Percentiles rank a stretch among this genome's conserved stretches.
These are phyloP conservation scores for Coleophoma eucalyptorum DNA, from an alignment of 2,329 filamentous ascomycete species.

Conservation along the genomic window DNA sequence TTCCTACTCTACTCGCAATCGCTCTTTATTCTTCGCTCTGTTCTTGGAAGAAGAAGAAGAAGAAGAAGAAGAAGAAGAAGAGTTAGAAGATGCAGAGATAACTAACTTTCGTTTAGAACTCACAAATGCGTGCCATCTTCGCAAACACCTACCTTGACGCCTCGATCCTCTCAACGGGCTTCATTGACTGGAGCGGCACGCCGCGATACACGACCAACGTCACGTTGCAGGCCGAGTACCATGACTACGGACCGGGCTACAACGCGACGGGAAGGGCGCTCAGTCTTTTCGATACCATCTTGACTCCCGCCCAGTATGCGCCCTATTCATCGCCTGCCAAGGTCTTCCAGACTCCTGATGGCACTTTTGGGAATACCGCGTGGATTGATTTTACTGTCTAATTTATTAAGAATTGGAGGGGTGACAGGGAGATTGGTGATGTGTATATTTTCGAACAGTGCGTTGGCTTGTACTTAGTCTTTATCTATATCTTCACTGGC, in stretches of 20 bases:
- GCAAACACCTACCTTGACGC: slow-evolving; percentile 45
- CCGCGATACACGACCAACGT: not conserved
- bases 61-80: not conserved
- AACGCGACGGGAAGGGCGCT: slow-evolving; percentile 37
- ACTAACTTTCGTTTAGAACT: slow-evolving; percentile 30
- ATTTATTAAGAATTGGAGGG: not conserved
- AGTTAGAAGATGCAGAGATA: too few relatives aligned
- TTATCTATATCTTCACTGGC: too few relatives aligned
- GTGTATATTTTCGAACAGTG: too few relatives aligned
- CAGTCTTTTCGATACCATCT: not conserved
- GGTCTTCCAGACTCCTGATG: slow-evolving; percentile 4
- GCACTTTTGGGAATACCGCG: slow-evolving; percentile 1
- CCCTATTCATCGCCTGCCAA: not conserved
- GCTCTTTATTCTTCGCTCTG: not conserved
- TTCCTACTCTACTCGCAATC: not conserved
- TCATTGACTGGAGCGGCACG: slow-evolving; percentile 41
- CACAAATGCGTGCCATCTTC: slow-evolving; percentile 47
- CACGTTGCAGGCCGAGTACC: slow-evolving; percentile 41
- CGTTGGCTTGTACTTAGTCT: too few relatives aligned
- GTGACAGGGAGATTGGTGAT: not conserved
- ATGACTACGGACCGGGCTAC: slow-evolving; percentile 45
- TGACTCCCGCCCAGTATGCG: not conserved
- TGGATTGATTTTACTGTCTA: slow-evolving; percentile 2
- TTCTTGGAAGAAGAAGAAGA: not conserved
- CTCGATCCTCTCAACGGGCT: slow-evolving; percentile 43